Conservation (phyloP, 2,329 filamentous ascomycete genomes). For the Monilinia fructicola region DNA sequence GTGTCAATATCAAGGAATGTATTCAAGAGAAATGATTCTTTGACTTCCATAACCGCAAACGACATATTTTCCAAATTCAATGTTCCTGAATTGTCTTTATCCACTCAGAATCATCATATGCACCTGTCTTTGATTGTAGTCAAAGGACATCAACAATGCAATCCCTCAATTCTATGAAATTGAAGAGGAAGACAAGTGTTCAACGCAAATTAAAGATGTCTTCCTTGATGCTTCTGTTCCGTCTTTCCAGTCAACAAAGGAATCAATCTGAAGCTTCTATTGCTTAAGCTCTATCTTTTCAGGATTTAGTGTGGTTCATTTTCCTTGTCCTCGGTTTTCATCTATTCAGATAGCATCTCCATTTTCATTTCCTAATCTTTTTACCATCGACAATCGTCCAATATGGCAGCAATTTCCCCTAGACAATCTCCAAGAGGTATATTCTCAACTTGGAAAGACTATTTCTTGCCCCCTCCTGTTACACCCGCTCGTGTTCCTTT, state of each 20-base stretch:
- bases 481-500: neutral
- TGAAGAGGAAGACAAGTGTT: slow-evolving; percentile 1
- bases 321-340: slow-evolving; percentile 5
- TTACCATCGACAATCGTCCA: slow-evolving; percentile 1
- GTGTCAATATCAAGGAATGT: slow-evolving; percentile 8
- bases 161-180: neutral
- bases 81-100: neutral
- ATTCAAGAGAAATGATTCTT: slow-evolving; percentile 3
- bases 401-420: neutral
- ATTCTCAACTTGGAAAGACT: slow-evolving; percentile 4
- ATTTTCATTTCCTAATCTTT: neutral
- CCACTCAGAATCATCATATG: neutral
- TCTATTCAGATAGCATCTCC: slow-evolving; percentile 12
- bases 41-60: slow-evolving; percentile 13
- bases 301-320: neutral
- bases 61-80: neutral
- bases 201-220: neutral
- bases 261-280: neutral
- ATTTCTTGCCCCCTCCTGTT: slow-evolving; percentile 8
- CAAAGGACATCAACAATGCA: slow-evolving; percentile 10
- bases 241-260: slow-evolving; percentile 8
- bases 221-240: neutral
- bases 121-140: neutral
- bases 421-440: neutral
- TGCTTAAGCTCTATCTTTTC: neutral